Base-by-base conservation (phyloP, 2,329 filamentous ascomycete species). In the Cladophialophora yegresii region DNA sequence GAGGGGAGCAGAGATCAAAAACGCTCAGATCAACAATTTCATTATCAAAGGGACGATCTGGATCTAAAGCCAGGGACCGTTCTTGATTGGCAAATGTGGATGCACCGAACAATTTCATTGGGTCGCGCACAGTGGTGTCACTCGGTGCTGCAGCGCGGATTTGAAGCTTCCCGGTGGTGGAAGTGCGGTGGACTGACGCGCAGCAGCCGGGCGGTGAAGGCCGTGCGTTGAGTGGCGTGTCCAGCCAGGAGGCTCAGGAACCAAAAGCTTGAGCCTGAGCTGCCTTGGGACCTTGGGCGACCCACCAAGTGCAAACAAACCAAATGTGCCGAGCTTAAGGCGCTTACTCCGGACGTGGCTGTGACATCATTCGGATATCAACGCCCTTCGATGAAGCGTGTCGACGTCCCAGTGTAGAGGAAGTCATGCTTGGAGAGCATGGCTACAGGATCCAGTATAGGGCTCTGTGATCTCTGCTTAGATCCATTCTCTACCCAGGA, bases 71-170 rank as follows among this genome's bases (percentile, higher is more conserved):
- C 51, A 54, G 51, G 51, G 51, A 32, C 26, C 61, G 55, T 65
- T 45, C 56, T 61, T 58, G 60, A 63, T 63, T 62, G 54, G 54
- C 40, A 53, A 43, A n/a, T 53, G 51, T 58, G 62, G 60, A 23
- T 43, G 50, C 16, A 54, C 23, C 56, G 51, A 54, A 54, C 50
- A 32, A 28, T 64, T 66, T 68, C 40, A 68, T 68, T 68, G 66
- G 66, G 30, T 45, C 16, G 45, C 56, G 28, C 5, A 22, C 23
- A 54, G 66, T 68, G 66, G 66, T 61, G 64, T 68, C 66, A 68
- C 64, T 66, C 66, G 66, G 66, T 58, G 53, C 50, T 45, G 63
- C 33, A 55, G 30, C 26, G 50, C 53, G 62, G 61, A 32, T 49
- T 22, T 58, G 33, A 33, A 61, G 54, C 45, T 54, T 67, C 51